phyloP scores from a whole-genome alignment of 2,329 filamentous ascomycete species.

The Trichoderma gracile region DNA sequence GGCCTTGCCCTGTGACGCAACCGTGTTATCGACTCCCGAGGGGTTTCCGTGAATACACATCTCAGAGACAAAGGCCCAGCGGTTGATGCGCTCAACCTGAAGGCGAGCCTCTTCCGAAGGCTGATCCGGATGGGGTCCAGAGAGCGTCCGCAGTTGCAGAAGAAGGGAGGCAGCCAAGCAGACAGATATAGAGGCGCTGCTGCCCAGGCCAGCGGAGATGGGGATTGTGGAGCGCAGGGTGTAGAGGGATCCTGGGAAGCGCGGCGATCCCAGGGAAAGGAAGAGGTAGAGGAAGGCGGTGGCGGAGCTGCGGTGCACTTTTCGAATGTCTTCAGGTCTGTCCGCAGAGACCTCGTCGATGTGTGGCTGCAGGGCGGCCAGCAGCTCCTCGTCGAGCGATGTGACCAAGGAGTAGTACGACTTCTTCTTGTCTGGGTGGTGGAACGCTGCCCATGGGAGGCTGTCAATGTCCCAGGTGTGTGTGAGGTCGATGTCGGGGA shows the following conservation, averaged over 20 bases:
- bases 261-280: conserved; percentile 77
- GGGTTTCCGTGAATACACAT: conserved; percentile 98
- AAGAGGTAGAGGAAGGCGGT: conserved; percentile 91
- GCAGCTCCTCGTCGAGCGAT: conserved; percentile 76
- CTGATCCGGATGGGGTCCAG: conserved; percentile 90
- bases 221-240: conserved; percentile 92
- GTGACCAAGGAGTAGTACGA: conserved; percentile 91
- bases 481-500: conserved; percentile 84
- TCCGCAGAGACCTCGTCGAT: conserved; percentile 68
- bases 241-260: conserved; percentile 80
- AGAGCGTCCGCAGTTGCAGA: conserved; percentile 82
- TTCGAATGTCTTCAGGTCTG: conserved; percentile 69
- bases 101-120: conserved; percentile 81
- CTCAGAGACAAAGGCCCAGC: conserved; percentile 96
- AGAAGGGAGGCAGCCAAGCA: conserved; percentile 83
- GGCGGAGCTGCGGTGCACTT: conserved; percentile 80
- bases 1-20: conserved; percentile 88
- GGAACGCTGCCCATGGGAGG: conserved; percentile 83
- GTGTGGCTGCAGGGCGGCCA: conserved; percentile 78
- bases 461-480: conserved; percentile 95
- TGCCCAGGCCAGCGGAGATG: conserved; percentile 86
- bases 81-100: conserved; percentile 93
- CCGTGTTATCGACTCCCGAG: conserved; percentile 95
- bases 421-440: conserved; percentile 82
- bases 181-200: conserved; percentile 90